These are phyloP conservation scores for Gymnopus androsaceus DNA, from an alignment of 1,284 basidiomycete genomes.

Conservation along the genomic window DNA sequence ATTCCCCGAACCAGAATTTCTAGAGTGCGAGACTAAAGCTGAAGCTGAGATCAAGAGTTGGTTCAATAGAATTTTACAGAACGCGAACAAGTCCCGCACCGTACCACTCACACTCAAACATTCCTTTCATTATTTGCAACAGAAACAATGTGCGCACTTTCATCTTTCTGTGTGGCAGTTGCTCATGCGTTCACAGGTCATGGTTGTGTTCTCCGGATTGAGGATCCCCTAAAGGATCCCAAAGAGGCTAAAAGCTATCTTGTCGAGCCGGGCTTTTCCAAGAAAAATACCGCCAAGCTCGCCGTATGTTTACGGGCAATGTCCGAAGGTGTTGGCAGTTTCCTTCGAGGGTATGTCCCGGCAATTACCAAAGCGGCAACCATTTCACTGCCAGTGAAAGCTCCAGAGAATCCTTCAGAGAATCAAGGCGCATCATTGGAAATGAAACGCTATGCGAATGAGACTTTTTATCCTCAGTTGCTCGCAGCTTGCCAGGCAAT, in stretches of 20 bases:
- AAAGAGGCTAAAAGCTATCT: slow-evolving; percentile 5
- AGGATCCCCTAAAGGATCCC: background rate
- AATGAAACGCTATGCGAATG: slow-evolving; percentile 3
- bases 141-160: background rate
- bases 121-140: background rate
- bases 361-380: background rate
- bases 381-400: no score
- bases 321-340: slow-evolving; percentile 10
- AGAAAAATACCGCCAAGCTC: slow-evolving; percentile 6
- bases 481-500: background rate
- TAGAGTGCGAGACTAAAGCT: background rate
- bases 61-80: slow-evolving; percentile 3
- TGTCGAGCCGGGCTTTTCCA: slow-evolving; percentile 12
- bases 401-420: background rate
- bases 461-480: slow-evolving; percentile 1
- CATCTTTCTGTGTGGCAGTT: background rate
- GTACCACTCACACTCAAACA: background rate
- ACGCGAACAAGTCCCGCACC: background rate
- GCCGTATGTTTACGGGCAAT: slow-evolving; percentile 17
- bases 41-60: slow-evolving; percentile 1
- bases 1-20: slow-evolving; percentile 2
- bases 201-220: slow-evolving; percentile 13
- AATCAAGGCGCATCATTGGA: background rate
- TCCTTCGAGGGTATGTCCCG: background rate
- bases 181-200: background rate